Conservation (phyloP, 2,329 filamentous ascomycete genomes). For the Pseudocercospora crystallina region DNA sequence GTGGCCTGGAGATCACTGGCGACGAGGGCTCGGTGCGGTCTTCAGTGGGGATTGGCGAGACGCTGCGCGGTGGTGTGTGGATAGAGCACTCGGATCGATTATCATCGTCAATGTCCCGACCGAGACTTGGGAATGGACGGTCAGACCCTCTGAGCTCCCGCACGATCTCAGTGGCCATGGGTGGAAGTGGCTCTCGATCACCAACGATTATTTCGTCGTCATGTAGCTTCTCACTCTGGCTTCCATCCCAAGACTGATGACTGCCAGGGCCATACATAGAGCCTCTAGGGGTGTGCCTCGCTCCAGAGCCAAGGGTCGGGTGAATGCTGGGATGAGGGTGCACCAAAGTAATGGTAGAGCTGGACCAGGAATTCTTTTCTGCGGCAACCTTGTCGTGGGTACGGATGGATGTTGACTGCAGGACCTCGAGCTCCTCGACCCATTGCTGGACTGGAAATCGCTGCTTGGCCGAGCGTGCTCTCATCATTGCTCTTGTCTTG, state of each 20-base stretch:
- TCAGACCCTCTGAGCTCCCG: neutral
- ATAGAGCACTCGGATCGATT: conserved; percentile 6
- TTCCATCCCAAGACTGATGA: conserved; percentile 2
- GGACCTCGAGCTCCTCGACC: conserved; percentile 61
- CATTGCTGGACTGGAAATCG: conserved; percentile 66
- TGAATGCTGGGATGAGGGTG: conserved; percentile 17
- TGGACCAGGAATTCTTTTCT: conserved; percentile 15
- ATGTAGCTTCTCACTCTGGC: neutral
- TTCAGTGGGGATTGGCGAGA: conserved; percentile 1
- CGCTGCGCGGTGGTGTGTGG: conserved; percentile 2
- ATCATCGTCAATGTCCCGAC: neutral
- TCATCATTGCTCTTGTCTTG: conserved; percentile 59
- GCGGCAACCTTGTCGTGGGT: conserved; percentile 47
- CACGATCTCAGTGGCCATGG: conserved; percentile 10
- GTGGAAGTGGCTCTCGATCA: conserved; percentile 7
- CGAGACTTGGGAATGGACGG: conserved; percentile 5
- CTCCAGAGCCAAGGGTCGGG: conserved; percentile 13
- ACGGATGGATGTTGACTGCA: conserved; percentile 59
- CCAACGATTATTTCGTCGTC: conserved; percentile 5
- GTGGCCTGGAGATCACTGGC: neutral
- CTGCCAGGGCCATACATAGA: conserved; percentile 10
- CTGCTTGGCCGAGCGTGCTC: conserved; percentile 63
- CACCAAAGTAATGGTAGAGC: conserved; percentile 11
- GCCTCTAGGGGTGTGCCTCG: conserved; percentile 8
- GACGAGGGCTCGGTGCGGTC: neutral